A percentile compares a stretch with the other conserved stretches of the same genome.
These are phyloP conservation scores for Candida sp. DNA, from an alignment of 1,139 yeast genomes.

Conservation along the genomic window DNA sequence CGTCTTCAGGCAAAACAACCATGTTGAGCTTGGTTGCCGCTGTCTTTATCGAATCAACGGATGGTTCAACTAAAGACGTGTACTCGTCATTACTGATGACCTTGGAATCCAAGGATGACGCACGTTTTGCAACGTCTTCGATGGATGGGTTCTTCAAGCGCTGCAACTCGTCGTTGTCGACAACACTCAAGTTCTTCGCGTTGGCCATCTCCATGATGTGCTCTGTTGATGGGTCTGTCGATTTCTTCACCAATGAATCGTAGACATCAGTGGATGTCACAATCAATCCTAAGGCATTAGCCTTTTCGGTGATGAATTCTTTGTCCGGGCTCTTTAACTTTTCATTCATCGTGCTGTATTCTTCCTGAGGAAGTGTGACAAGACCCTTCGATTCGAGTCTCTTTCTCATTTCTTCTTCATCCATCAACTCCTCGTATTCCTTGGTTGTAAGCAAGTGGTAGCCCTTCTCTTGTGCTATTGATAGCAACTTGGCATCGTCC, in stretches of 20 bases:
- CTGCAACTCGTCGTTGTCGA: constrained; percentile 15
- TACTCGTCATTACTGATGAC: constrained; percentile 18
- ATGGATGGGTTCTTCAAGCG: constrained; percentile 11
- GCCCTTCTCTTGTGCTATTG: constrained; percentile 29
- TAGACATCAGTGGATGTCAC: constrained; percentile 32
- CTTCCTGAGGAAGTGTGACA: constrained; percentile 33
- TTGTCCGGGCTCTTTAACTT: constrained; percentile 28
- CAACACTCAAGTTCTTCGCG: constrained; percentile 6
- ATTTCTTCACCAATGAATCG: constrained; percentile 28
- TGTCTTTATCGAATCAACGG: constrained; percentile 20
- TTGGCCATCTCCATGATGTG: constrained; percentile 34
- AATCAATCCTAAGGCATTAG: constrained; percentile 36
- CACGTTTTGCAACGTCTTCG: constrained; percentile 15
- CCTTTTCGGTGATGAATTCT: constrained; percentile 29
- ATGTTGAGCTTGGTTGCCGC: constrained; percentile 18
- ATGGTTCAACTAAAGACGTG: constrained; percentile 24
- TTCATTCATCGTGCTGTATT: constrained; percentile 20
- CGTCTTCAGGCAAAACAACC: constrained; percentile 20
- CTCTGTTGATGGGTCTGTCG: constrained; percentile 23
- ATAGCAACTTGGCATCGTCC: constrained; percentile 22
- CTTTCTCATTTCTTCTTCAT: constrained; percentile 39
- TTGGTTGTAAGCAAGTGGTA: constrained; percentile 27
- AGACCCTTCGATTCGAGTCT: constrained; percentile 35
- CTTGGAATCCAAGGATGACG: constrained; percentile 12
- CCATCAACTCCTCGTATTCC: constrained; percentile 31